These are phyloP conservation scores for Yarrowia bubula DNA, from an alignment of 805 yeast genomes.

Conservation along the genomic window DNA sequence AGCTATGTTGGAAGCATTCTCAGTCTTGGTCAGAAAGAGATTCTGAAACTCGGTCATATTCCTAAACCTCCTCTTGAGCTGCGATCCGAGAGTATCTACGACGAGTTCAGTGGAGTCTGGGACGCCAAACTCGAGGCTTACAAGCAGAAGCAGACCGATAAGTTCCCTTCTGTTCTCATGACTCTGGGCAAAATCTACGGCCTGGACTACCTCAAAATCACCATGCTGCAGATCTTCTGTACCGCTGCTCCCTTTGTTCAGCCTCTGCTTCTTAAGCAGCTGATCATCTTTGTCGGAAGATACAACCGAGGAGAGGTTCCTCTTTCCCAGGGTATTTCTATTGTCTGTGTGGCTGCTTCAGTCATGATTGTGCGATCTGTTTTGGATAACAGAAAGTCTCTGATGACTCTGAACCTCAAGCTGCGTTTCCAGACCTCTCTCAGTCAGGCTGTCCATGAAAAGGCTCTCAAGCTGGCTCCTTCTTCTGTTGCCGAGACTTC, in stretches of 20 bases:
- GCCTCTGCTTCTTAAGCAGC: constrained; percentile 44
- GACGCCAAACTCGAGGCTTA: constrained; percentile 32
- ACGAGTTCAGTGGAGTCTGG: constrained; percentile 36
- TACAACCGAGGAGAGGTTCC: constrained; percentile 49
- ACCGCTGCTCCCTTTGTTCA: constrained; percentile 46
- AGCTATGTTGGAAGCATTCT: background rate
- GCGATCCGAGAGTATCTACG: constrained; percentile 39
- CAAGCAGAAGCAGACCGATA: background rate
- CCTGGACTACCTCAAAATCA: constrained; percentile 43
- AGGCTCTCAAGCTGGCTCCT: constrained; percentile 63
- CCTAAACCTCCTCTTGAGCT: constrained; percentile 32
- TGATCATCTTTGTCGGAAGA: constrained; percentile 49
- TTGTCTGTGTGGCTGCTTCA: constrained; percentile 70
- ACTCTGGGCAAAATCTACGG: constrained; percentile 44
- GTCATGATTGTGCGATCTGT: constrained; percentile 72
- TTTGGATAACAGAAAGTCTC: constrained; percentile 72
- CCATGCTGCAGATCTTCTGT: constrained; percentile 46
- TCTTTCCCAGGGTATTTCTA: constrained; percentile 68
- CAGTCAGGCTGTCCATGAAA: constrained; percentile 65
- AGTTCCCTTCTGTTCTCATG: constrained; percentile 29
- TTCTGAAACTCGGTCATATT: background rate
- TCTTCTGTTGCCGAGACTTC: constrained; percentile 62
- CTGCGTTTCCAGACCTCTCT: constrained; percentile 60
- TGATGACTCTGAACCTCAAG: constrained; percentile 69
- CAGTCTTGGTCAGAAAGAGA: background rate